Base-by-base conservation (phyloP, 2,329 filamentous ascomycete species). In the Fonsecaea monophora region DNA sequence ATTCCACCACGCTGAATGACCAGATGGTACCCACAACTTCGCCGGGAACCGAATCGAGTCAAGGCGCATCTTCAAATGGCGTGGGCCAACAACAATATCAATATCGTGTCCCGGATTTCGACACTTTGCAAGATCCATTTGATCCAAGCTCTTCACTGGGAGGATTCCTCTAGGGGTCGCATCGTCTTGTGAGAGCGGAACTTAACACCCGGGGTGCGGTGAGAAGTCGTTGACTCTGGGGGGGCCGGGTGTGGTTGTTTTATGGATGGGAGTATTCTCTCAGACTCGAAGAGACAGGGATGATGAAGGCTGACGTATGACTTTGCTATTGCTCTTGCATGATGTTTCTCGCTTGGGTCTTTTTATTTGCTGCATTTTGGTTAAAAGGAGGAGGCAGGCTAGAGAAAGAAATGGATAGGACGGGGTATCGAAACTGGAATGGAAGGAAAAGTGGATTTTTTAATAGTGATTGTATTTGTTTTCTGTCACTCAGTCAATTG, bases 1-100 rank as follows among this genome's bases (percentile, higher is more conserved):
- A 50, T 25, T 9, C n/a, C 18, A 50, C 45, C 1, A 9, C 45
- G 10, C 21, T 50, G 1, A 21, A 50, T 6, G 18, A 50, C 18
- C 45, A 50, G 15, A 50, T 50, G 45, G 9, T 50, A 25, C 45
- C 8, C 18, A 50, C 18, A 1, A 12, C 45, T 4, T 50, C 45
- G 2, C 45, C 45, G 15, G 45, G 45, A 4, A 50, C 45, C 8
- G 18, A 50, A 4, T 50, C 45, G 18, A 12, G 18, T 12, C 12
- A 25, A 3, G 21, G 8, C 5, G 5, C 45, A 25, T 50, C 45
- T 9, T 25, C 45, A 10, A 50, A 21, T 10, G 8, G 45, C 25
- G 18, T 25, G 45, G 45, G 25, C 45, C 45, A 50, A 21, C 45
- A 50, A 12, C 45, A 50, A 25, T 50, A 50, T 50, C 45, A 25